Percentiles rank a stretch among this genome's conserved stretches.
These are phyloP conservation scores for Ceratocystis variospora DNA, from an alignment of 2,329 filamentous ascomycete species.

Conservation along the genomic window DNA sequence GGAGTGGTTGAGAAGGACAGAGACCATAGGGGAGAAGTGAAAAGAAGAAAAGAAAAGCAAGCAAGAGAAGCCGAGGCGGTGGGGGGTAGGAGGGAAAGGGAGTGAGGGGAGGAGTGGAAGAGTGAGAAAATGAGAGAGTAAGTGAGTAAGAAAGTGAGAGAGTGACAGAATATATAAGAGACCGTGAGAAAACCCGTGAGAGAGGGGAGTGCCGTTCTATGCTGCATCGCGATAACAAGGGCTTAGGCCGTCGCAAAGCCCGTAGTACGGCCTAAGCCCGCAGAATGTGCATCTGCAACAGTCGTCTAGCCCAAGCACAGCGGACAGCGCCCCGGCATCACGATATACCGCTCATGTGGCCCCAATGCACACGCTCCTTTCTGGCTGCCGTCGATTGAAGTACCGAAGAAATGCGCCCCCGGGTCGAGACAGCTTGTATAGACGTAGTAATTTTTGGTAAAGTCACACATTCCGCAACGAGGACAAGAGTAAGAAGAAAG, in stretches of 20 bases:
- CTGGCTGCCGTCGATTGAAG: conserved; percentile 50
- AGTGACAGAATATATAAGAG: too few species aligned
- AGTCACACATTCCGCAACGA: conserved; percentile 41
- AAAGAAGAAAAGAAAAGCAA: not conserved
- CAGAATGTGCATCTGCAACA: too few species aligned
- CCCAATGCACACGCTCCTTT: conserved; percentile 46
- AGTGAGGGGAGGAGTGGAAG: too few species aligned
- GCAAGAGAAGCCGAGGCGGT: too few species aligned
- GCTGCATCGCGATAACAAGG: too few species aligned
- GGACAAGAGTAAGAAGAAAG: not conserved
- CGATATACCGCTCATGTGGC: conserved; percentile 62
- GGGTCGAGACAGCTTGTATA: conserved; percentile 58
- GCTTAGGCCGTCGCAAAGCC: too few species aligned
- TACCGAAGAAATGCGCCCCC: conserved; percentile 56
- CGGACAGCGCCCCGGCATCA: conserved; percentile 48
- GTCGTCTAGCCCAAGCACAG: conserved; percentile 29
- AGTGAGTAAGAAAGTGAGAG: too few species aligned
- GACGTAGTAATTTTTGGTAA: conserved; percentile 65
- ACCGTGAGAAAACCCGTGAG: too few species aligned
- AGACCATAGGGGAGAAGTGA: not conserved
- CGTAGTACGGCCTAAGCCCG: not conserved
- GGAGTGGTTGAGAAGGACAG: not conserved
- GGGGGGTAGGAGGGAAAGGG: too few species aligned
- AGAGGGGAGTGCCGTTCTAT: too few species aligned
- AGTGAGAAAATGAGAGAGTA: too few species aligned